Base-by-base conservation (phyloP, 202 grass and related monocot genomes). In the Brachypodium distachyon region DNA sequence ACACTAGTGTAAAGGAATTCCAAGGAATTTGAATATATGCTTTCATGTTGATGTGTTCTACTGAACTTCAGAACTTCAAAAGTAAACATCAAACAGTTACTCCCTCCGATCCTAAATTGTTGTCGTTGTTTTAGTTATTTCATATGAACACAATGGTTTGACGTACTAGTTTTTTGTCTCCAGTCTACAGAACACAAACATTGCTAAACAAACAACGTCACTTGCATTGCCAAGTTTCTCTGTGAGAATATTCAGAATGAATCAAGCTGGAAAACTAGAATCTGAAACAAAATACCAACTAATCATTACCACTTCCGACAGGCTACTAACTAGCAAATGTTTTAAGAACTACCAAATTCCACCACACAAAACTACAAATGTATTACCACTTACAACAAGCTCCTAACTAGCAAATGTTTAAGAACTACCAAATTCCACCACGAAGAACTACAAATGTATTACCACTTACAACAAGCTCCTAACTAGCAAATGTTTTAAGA, bases 181-280 rank as follows among this genome's bases (percentile, higher is more conserved):
- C 18, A 78, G 67, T 9, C 16, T 73, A 19, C 17, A 16, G 40
- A 67, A 74, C 28, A 83, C 27, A 70, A 75, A 12, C 18, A 33
- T 37, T 62, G n/a, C 28, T 25, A 43, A 61, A 74, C 28, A 75
- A 69, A 53, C 17, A 60, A 78, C 13, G 1, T 27, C 2, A 49
- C 68, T 23, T 33, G 25, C n/a, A 55, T 27, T 72, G 58, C 71
- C 54, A 77, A 19, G n/a, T 77, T 82, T 77, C n/a, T 28, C 0
- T 43, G 16, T 68, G 18, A 66, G 48, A 31, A 67, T 44, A 26
- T 28, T 63, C 37, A 61, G 28, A 37, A 60, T 44, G 62, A 52
- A 74, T 22, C 78, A 60, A 48, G 40, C 18, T 65, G 22, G 29
- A 60, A 76, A 76, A 60, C 1, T 69, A 76, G 23, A 34, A 61